Conservation (phyloP, 2,329 filamentous ascomycete species). For the Fusarium aywerte region DNA sequence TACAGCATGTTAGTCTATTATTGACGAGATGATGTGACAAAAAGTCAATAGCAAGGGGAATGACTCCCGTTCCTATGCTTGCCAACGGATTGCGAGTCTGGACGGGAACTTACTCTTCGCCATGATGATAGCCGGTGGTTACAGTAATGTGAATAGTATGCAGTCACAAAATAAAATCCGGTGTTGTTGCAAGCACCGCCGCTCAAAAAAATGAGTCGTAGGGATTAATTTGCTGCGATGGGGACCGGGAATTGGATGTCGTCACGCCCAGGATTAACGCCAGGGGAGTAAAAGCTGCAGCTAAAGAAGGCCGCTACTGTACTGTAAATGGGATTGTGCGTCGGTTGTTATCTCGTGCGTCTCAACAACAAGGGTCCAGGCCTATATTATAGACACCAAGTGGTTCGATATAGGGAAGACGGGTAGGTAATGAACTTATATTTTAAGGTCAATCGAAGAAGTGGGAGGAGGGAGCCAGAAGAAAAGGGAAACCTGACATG, state of each 20-base stretch:
- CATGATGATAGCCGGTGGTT: conserved; percentile 25
- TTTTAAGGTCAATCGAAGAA: background rate
- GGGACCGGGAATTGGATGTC: conserved; percentile 25
- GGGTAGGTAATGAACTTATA: conserved; percentile 1
- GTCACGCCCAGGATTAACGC: conserved; percentile 35
- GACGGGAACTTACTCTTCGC: conserved; percentile 38
- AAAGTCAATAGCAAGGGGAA: background rate
- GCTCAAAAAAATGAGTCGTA: conserved; percentile 1
- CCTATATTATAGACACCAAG: background rate
- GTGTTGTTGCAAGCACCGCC: conserved; percentile 9
- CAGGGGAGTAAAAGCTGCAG: conserved; percentile 24
- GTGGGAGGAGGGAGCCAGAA: conserved; percentile 2
- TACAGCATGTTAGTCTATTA: conserved; percentile 38
- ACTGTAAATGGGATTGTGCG: conserved; percentile 17
- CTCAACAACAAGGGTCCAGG: conserved; percentile 7
- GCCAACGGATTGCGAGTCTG: background rate
- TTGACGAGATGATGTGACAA: background rate
- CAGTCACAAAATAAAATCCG: background rate
- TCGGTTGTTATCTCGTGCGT: conserved; percentile 1
- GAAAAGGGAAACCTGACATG: background rate
- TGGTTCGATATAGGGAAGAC: background rate
- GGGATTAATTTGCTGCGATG: conserved; percentile 22
- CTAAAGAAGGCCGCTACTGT: conserved; percentile 28
- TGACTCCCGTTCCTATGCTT: background rate
- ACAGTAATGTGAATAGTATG: background rate